phyloP scores from a whole-genome alignment of 2,329 filamentous ascomycete species.

The Phaeomoniella chlamydospora region DNA sequence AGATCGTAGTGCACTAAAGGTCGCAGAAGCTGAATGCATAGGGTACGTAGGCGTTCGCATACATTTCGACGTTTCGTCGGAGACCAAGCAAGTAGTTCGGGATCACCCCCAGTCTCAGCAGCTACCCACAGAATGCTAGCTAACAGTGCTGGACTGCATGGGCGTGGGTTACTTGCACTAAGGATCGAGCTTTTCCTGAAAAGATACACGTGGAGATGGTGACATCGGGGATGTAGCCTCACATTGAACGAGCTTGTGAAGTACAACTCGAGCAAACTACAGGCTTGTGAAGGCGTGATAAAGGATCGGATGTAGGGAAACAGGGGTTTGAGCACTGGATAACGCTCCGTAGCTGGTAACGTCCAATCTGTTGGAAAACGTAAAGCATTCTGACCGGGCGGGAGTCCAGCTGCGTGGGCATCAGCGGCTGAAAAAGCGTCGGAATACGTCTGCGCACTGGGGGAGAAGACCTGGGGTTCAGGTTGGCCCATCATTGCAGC shows the following conservation, averaged over 20 bases:
- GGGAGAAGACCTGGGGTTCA: not conserved
- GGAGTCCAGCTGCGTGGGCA: not conserved
- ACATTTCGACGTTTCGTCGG: constrained; percentile 22
- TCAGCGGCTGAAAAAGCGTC: not conserved
- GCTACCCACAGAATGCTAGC: constrained; percentile 34
- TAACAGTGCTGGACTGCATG: constrained; percentile 28
- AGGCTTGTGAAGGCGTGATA: constrained; percentile 55
- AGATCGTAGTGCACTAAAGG: constrained; percentile 13
- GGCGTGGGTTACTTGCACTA: constrained; percentile 23
- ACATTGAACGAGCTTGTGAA: constrained; percentile 30
- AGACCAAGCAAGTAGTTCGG: constrained; percentile 25
- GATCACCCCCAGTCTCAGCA: constrained; percentile 27
- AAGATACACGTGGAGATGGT: constrained; percentile 32
- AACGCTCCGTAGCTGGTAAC: constrained; percentile 8
- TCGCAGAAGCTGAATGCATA: constrained; percentile 18
- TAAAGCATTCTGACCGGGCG: not conserved
- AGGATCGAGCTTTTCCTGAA: constrained; percentile 30
- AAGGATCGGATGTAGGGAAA: constrained; percentile 68
- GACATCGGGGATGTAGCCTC: constrained; percentile 29
- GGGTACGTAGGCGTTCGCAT: constrained; percentile 14
- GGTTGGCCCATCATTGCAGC: not conserved
- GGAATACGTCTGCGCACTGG: not conserved
- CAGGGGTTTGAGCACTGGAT: constrained; percentile 45
- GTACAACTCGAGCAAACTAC: constrained; percentile 33
- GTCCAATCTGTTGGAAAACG: not conserved